Base-by-base conservation (phyloP, 78 protist genomes). In the Dictyostelium intermedium region DNA sequence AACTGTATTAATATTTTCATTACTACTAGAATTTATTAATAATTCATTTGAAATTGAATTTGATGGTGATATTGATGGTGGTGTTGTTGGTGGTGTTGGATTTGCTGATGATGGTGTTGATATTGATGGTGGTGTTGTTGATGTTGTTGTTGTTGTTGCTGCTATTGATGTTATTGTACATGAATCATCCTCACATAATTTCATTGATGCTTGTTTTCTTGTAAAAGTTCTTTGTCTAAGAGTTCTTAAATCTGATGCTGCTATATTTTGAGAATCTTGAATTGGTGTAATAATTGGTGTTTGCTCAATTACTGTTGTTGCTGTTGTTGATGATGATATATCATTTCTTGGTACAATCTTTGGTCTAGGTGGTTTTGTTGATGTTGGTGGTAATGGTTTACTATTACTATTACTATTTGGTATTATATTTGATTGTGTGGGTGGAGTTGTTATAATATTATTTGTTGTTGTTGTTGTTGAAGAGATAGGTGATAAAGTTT, bases 201-300 rank as follows among this genome's bases (percentile, higher is more conserved):
- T 43, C 63, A 84, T 35, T 47, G 91, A 45, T 84, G 91, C 91
- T 37, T 77, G 53, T 34, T 84, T 84, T 73, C 91, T 35, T 2
- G 82, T 43, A 20, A 84, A 32, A 5, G 78, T 35, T 30, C 35
- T 35, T 39, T 84, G 91, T 72, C 91, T 39, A 0, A 47, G 50
- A 13, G 91, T 84, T 69, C 61, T 69, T 34, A 43, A 60, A 47
- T 35, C 34, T 20, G 66, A 56, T 56, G 39, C 79, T 1, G 63
- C 10, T 37, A 32, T 13, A 16, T 41, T 18, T 18, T 77, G 82
- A 16, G n/a, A 77, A n/a, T 41, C 53, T 5, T 35, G 82, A 18
- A 27, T 73, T 73, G 66, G 66, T 73, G n/a, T n/a, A 47, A 56
- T 30, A 27, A 5, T 73, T 39, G 83, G 83, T 73, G 53, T 43